Base-by-base conservation (phyloP, 2,329 filamentous ascomycete genomes). In the Fusarium haematococcum region DNA sequence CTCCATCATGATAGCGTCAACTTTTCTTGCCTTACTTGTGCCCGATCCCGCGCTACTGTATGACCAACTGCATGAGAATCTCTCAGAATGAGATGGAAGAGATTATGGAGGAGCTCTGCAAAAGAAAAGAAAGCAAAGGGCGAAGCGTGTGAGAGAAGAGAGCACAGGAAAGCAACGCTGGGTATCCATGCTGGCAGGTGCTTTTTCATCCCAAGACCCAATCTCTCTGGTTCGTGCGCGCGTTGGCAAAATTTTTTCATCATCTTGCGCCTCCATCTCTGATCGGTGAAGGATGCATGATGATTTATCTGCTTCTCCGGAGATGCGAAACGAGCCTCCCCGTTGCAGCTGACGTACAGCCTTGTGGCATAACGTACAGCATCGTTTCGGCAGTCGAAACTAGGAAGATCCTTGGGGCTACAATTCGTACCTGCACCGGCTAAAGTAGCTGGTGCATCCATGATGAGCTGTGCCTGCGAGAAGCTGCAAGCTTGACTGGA, bases 401-500 rank as follows among this genome's bases (percentile, higher is more conserved):
- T 48, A 72, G 71, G 23, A 62, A 63, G 13, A 67, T 67, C 71
- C 72, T 72, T 67, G 72, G 30, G 50, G 41, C 23, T 23, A 50
- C 56, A 45, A 35, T 65, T 23, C 61, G 72, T 74, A 73, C 72
- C 72, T 74, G 72, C 72, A 65, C 71, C 65, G 50, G 69, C 56
- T 67, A 67, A n/a, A 52, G 58, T 25, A 63, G 61, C 61, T 64
- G 50, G 37, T 58, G 39, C 39, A 56, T 56, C 68, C 45, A 69
- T 50, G 54, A 67, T 70, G 65, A 33, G 71, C 65, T 70, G 71
- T 64, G 62, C 25, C 65, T 69, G 59, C 62, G 60, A 6, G 68
- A 41, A 43, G 62, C 37, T 58, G 48, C 45, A 63, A 52, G 33
- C 45, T 54, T 63, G n/a, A 63, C 45, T 63, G 60, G 60, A 32